phyloP scores from a whole-genome alignment of 108 stramenopile genomes.

The Stephanodiscus triporus region DNA sequence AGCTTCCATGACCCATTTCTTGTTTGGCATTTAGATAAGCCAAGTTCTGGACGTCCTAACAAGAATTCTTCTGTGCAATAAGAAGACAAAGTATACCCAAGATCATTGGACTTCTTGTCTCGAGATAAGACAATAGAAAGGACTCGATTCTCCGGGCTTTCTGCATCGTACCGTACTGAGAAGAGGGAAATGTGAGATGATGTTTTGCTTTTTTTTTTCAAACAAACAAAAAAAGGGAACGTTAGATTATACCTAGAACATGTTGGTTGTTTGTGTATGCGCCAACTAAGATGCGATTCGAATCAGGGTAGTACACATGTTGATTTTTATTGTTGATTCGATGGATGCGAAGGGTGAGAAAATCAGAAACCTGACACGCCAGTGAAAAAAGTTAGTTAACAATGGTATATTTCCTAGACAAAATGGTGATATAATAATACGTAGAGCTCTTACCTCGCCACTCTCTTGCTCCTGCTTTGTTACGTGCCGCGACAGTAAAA shows the following conservation, averaged over 20 bases:
- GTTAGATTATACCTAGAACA: conserved; percentile 33
- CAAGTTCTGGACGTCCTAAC: conserved; percentile 50
- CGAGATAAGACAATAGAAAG: conserved; percentile 79
- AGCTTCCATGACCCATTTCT: conserved; percentile 33
- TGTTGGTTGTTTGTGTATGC: conserved; percentile 84
- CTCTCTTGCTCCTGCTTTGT: conserved; percentile 83
- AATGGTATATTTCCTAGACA: not conserved
- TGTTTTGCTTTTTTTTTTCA: no score
- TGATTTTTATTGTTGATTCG: conserved; percentile 51
- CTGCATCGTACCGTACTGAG: conserved; percentile 63
- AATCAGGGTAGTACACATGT: conserved; percentile 67
- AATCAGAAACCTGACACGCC: conserved; percentile 46
- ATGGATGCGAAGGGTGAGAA: conserved; percentile 67
- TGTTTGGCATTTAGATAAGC: conserved; percentile 24
- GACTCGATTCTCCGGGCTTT: conserved; percentile 50
- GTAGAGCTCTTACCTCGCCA: conserved; percentile 51
- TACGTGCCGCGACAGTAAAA: conserved; percentile 77
- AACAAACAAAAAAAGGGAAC: no score
- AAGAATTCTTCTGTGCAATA: conserved; percentile 72
- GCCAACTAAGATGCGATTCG: conserved; percentile 54
- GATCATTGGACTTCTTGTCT: conserved; percentile 66
- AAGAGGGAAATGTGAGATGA: no score
- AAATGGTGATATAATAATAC: not conserved
- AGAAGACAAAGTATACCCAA: conserved; percentile 74
- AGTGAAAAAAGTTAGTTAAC: conserved; percentile 9